phyloP scores from a whole-genome alignment of 306 rosid genomes.

The Elaeagnus macrophylla region DNA sequence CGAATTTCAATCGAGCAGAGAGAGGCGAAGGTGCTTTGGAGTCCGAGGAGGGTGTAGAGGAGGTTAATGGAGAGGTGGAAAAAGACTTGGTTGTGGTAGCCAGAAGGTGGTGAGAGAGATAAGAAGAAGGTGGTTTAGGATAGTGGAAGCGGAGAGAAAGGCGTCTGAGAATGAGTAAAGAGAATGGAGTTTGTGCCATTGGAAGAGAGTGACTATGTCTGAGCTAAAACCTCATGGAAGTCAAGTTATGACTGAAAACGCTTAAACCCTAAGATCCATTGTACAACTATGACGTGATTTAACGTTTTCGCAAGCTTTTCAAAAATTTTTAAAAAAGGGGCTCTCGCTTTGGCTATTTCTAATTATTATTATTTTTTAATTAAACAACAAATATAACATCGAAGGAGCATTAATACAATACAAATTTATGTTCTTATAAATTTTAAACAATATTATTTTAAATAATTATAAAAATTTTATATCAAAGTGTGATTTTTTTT shows the following conservation, averaged over 20 bases:
- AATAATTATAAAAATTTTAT: too few species aligned
- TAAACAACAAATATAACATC: too few species aligned
- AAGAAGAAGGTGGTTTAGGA: constrained; percentile 26
- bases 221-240: constrained; percentile 27
- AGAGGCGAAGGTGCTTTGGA: constrained; percentile 57
- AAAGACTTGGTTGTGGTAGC: constrained; percentile 22
- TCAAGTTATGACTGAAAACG: background rate
- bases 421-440: too few species aligned
- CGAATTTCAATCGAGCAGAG: constrained; percentile 79
- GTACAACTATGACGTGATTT: background rate
- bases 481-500: too few species aligned
- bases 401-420: too few species aligned
- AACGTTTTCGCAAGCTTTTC: too few species aligned
- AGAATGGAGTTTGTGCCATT: constrained; percentile 59
- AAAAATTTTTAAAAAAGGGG: too few species aligned
- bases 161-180: constrained; percentile 56
- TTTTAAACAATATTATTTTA: too few species aligned
- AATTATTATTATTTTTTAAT: too few species aligned
- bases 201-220: constrained; percentile 1
- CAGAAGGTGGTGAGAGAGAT: constrained; percentile 18
- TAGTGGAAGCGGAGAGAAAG: constrained; percentile 25
- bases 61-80: constrained; percentile 42
- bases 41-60: constrained; percentile 16
- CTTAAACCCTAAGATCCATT: constrained; percentile 64
- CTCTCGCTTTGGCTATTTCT: too few species aligned